Evolutionary conservation across 2,329 filamentous ascomycete species (phyloP).

Genomic region (Aspergillus sp.): DNA sequence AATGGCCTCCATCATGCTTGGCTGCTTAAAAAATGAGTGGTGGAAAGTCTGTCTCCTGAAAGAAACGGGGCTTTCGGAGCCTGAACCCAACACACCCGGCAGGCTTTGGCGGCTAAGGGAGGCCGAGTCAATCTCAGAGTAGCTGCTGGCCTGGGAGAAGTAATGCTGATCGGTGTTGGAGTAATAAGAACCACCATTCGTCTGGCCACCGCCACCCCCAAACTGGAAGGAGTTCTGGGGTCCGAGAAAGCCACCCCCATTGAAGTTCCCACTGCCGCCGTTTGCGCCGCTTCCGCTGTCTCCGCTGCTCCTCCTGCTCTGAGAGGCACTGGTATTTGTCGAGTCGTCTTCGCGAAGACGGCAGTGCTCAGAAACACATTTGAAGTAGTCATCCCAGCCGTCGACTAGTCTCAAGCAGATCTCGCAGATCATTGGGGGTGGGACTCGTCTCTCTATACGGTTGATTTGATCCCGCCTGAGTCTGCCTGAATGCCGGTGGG

Average conservation of each 20-base stretch:
- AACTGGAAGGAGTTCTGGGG: not conserved
- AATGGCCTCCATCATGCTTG: not conserved
- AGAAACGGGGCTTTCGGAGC: not conserved
- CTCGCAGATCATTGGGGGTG: slow-evolving; percentile 2
- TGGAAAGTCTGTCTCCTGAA: not conserved
- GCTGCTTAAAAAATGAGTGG: not conserved
- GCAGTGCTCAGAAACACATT: slow-evolving; percentile 15
- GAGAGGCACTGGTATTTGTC: slow-evolving; percentile 3
- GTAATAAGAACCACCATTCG: not conserved
- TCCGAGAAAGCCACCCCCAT: not conserved
- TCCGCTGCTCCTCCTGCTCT: slow-evolving; percentile 11
- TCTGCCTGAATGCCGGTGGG: not conserved
- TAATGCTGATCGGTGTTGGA: not conserved
- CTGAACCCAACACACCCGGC: not conserved
- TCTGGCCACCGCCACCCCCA: not conserved
- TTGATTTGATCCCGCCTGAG: not conserved
- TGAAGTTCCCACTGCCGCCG: not conserved
- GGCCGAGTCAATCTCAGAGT: not conserved
- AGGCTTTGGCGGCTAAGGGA: not conserved
- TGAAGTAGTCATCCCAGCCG: slow-evolving; percentile 14
- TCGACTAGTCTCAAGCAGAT: slow-evolving; percentile 5
- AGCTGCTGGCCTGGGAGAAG: not conserved
- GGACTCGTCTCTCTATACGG: not conserved
- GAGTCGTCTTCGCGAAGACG: slow-evolving; percentile 3
- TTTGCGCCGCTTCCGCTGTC: slow-evolving; percentile 6